Conservation (phyloP, 352 stramenopile genomes). For the Pythium utonaiense region DNA sequence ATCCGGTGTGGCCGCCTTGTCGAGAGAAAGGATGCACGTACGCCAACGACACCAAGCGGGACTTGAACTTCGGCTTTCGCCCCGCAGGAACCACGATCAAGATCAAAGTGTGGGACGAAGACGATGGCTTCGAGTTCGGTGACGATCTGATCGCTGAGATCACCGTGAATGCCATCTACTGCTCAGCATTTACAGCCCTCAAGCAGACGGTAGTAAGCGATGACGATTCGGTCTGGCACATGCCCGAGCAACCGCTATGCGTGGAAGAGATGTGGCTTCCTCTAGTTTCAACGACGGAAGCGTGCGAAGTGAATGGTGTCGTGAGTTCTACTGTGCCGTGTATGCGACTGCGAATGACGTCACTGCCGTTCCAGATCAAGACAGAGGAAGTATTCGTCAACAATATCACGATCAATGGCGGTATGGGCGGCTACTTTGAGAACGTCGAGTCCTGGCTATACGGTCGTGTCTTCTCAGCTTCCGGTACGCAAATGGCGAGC, state of each 20-base stretch:
- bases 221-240: conserved; percentile 60
- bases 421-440: conserved; percentile 73
- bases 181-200: conserved; percentile 58
- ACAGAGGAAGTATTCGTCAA: conserved; percentile 58
- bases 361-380: conserved; percentile 71
- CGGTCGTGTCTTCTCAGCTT: conserved; percentile 62
- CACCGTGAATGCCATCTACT: conserved; percentile 77
- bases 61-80: conserved; percentile 86
- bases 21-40: conserved; percentile 36
- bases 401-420: conserved; percentile 44
- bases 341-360: conserved; percentile 70
- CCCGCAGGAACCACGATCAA: conserved; percentile 71
- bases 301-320: conserved; percentile 25
- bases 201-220: conserved; percentile 42
- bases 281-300: conserved; percentile 28
- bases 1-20: conserved; percentile 75
- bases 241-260: conserved; percentile 62
- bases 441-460: conserved; percentile 57
- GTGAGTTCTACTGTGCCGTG: conserved; percentile 36
- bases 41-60: conserved; percentile 44
- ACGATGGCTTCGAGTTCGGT: conserved; percentile 84
- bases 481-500: conserved; percentile 57
- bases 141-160: conserved; percentile 80
- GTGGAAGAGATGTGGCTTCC: conserved; percentile 79
- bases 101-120: conserved; percentile 70